phyloP scores from a whole-genome alignment of 768 basidiomycete species.

The Roridomyces roridus region DNA sequence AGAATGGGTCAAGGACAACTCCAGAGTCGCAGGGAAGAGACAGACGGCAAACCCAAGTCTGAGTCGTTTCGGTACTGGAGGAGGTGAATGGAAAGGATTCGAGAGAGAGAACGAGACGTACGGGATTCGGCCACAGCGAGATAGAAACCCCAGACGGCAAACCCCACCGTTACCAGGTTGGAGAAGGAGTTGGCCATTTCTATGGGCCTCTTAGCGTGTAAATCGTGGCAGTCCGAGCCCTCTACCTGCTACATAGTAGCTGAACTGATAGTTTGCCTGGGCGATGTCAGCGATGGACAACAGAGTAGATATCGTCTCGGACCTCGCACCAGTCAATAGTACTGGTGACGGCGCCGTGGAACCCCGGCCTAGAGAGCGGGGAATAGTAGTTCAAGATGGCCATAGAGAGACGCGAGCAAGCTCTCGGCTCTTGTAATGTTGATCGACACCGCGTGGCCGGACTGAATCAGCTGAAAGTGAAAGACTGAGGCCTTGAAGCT shows the following conservation, averaged over 20 bases:
- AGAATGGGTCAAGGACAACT: background rate
- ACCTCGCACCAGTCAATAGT: slow-evolving; percentile 82
- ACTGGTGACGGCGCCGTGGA: slow-evolving; percentile 71
- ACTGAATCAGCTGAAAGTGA: no score
- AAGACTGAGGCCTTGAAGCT: no score
- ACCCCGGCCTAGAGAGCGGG: slow-evolving; percentile 44
- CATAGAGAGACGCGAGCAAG: no score
- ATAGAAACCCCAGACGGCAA: slow-evolving; percentile 57
- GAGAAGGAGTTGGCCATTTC: slow-evolving; percentile 80
- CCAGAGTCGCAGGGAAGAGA: background rate
- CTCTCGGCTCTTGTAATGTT: no score
- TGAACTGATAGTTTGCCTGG: slow-evolving; percentile 80
- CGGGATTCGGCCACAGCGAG: slow-evolving; percentile 3
- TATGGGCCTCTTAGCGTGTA: background rate
- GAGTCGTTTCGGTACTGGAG: slow-evolving; percentile 50
- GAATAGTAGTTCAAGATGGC: slow-evolving; percentile 44
- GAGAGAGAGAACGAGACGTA: background rate
- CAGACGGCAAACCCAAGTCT: slow-evolving; percentile 48
- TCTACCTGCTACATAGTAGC: slow-evolving; percentile 65
- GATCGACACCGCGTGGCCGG: no score
- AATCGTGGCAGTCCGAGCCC: background rate
- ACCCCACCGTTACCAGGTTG: slow-evolving; percentile 63
- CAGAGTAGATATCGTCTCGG: background rate
- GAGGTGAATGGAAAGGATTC: slow-evolving; percentile 29
- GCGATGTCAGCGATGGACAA: background rate